Evolutionary conservation across 495 filamentous ascomycete species (phyloP).

Genomic region (Cairneyella variabilis): DNA sequence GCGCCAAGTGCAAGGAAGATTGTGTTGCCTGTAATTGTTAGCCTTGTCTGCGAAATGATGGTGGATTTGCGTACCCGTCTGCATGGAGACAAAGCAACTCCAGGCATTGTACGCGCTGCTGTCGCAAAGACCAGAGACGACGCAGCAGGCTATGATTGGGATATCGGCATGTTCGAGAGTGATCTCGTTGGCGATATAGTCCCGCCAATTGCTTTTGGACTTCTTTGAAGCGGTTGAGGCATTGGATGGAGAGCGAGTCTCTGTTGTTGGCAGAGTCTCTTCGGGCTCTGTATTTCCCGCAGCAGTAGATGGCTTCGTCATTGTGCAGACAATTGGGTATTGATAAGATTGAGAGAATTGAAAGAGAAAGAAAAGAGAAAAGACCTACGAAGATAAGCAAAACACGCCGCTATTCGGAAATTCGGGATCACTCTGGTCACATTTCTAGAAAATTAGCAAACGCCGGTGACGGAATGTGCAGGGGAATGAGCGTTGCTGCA

Average conservation of each 20-base stretch:
- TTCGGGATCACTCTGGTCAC: slow-evolving; percentile 3
- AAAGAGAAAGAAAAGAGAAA: slow-evolving; percentile 1
- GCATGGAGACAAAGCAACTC: slow-evolving; percentile 60
- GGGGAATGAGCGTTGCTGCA: too few relatives aligned
- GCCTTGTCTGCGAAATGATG: not conserved
- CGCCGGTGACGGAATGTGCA: not conserved
- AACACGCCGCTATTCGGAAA: not conserved
- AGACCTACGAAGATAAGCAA: not conserved
- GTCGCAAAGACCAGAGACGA: slow-evolving; percentile 58
- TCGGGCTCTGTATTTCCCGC: not conserved
- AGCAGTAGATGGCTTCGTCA: not conserved
- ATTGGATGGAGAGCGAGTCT: slow-evolving; percentile 7
- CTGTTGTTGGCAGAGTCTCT: slow-evolving; percentile 13
- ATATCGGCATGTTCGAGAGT: slow-evolving; percentile 44
- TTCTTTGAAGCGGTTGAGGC: too few relatives aligned
- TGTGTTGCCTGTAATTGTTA: slow-evolving; percentile 49
- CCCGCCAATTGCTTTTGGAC: too few relatives aligned
- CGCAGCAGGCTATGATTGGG: slow-evolving; percentile 51
- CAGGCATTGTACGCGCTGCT: slow-evolving; percentile 59
- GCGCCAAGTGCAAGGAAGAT: slow-evolving; percentile 65
- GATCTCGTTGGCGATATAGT: slow-evolving; percentile 30
- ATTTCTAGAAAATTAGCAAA: not conserved
- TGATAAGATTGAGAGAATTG: not conserved
- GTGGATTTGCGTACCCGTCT: slow-evolving; percentile 38
- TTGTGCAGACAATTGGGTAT: too few relatives aligned